Conservation (phyloP, 2,329 filamentous ascomycete genomes). For the Penicillium palitans region DNA sequence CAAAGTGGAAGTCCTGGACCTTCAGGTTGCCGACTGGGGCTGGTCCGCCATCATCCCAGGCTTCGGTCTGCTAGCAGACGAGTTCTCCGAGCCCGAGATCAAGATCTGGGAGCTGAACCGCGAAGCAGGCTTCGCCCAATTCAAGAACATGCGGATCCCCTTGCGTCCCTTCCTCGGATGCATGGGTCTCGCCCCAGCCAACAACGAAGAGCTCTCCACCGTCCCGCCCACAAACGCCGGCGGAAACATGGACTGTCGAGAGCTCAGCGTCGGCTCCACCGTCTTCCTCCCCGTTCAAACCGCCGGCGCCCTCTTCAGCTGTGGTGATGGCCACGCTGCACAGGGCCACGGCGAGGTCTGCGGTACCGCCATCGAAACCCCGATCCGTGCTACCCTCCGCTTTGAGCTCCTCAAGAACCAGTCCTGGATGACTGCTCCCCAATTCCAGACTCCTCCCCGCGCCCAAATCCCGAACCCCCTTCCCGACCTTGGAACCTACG, state of each 20-base stretch:
- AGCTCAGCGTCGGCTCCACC: slow-evolving; percentile 49
- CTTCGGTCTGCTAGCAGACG: slow-evolving; percentile 54
- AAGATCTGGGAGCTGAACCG: slow-evolving; percentile 53
- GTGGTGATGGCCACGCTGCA: slow-evolving; percentile 56
- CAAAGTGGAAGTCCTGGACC: slow-evolving; percentile 52
- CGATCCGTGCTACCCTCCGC: slow-evolving; percentile 52
- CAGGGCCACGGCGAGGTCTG: slow-evolving; percentile 59
- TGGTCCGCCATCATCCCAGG: slow-evolving; percentile 56
- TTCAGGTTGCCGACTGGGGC: slow-evolving; percentile 50
- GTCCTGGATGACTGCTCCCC: slow-evolving; percentile 50
- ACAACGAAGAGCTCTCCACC: slow-evolving; percentile 49
- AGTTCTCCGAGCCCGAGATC: slow-evolving; percentile 47
- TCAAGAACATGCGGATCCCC: slow-evolving; percentile 52
- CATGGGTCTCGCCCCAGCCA: slow-evolving; percentile 53
- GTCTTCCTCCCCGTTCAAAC: slow-evolving; percentile 54
- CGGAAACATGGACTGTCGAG: slow-evolving; percentile 58
- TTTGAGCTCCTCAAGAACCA: slow-evolving; percentile 52
- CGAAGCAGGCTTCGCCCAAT: slow-evolving; percentile 44
- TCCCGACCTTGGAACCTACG: slow-evolving; percentile 46
- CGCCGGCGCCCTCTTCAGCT: slow-evolving; percentile 54
- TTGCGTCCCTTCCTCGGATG: slow-evolving; percentile 55
- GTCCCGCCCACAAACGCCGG: slow-evolving; percentile 55
- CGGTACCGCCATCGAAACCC: slow-evolving; percentile 58
- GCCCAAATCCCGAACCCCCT: slow-evolving; percentile 25
- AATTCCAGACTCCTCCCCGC: slow-evolving; percentile 46